Conservation (phyloP, 176 grass and related monocot genomes). For the Cenchrus fungigraminus region DNA sequence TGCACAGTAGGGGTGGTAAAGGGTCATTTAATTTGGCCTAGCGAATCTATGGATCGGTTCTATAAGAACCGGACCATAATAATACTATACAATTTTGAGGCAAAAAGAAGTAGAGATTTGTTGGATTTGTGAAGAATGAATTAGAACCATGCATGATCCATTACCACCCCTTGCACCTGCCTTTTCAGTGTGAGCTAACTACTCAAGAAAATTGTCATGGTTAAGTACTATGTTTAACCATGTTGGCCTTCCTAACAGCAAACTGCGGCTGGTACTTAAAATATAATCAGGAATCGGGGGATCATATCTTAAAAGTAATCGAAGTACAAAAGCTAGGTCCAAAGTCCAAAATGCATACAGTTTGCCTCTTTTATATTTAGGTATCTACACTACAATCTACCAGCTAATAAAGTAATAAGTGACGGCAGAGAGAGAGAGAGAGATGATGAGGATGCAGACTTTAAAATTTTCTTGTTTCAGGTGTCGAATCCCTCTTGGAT, state of each 20-base stretch:
- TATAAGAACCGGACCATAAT: too few relatives aligned
- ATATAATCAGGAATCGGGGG: background rate
- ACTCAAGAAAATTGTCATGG: background rate
- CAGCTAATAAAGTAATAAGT: background rate
- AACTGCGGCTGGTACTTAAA: background rate
- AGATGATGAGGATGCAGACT: background rate
- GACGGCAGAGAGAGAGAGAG: background rate
- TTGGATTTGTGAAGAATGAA: too few relatives aligned
- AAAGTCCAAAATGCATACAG: background rate
- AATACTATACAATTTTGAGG: too few relatives aligned
- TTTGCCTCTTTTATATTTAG: background rate
- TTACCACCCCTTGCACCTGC: background rate
- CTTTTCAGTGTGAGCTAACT: conserved; percentile 40
- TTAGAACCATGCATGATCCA: too few relatives aligned
- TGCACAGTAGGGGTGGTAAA: too few relatives aligned
- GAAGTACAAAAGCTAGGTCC: background rate
- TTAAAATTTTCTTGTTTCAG: background rate
- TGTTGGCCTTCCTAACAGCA: conserved; percentile 12
- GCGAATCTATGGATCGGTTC: too few relatives aligned
- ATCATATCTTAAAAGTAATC: background rate
- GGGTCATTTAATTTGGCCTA: too few relatives aligned
- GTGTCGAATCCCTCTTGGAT: background rate
- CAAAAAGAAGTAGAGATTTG: too few relatives aligned
- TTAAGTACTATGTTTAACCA: background rate
- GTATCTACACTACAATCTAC: background rate